Evolutionary conservation across 192 early-diverging fungal species (phyloP).

Genomic region (Coemansia sp.): DNA sequence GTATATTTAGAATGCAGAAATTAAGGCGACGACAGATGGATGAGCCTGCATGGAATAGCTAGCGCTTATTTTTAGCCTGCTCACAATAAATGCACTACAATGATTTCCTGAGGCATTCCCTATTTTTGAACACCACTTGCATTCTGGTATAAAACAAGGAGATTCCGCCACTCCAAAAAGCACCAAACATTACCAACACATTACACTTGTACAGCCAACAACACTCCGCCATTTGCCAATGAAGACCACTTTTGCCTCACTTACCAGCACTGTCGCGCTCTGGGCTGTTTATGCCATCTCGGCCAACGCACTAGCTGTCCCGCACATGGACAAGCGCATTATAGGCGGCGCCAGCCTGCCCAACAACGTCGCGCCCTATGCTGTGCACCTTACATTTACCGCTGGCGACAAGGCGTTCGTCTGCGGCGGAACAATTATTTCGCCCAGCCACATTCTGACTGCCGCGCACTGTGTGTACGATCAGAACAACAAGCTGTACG

Average conservation of each 20-base stretch:
- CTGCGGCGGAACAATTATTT: constrained; percentile 27
- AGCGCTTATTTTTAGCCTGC: too few species aligned
- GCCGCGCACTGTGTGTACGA: constrained; percentile 20
- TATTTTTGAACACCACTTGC: too few species aligned
- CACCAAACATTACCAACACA: background rate
- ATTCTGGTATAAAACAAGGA: too few species aligned
- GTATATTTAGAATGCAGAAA: too few species aligned
- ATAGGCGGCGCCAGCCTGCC: background rate
- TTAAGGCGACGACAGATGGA: too few species aligned
- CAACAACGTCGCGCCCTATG: background rate
- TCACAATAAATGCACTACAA: too few species aligned
- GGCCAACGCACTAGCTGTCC: background rate
- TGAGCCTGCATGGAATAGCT: too few species aligned
- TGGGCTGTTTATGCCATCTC: background rate
- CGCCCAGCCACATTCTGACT: constrained; percentile 12
- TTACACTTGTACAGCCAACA: background rate
- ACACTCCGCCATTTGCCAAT: background rate
- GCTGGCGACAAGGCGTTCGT: background rate
- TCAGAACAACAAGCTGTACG: background rate
- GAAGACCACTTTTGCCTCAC: background rate
- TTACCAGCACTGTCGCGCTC: background rate
- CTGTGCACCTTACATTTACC: background rate
- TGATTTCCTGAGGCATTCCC: too few species aligned
- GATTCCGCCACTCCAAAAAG: too few species aligned
- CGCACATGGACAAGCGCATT: constrained; percentile 18